phyloP scores from a whole-genome alignment of 1,139 yeast genomes.

The Sugiyamaella xylanicola region DNA sequence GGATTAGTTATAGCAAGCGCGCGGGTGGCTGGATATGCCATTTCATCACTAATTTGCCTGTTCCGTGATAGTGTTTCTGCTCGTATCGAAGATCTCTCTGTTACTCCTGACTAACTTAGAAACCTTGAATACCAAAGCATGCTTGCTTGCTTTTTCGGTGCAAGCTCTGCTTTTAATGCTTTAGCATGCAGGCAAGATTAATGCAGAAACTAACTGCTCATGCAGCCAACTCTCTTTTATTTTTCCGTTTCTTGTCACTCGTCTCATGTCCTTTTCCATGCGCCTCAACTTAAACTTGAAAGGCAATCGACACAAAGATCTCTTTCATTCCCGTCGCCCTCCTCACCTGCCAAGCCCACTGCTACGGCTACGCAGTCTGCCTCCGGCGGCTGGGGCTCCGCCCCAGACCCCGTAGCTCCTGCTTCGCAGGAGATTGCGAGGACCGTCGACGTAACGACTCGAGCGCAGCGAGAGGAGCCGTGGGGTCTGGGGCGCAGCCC shows the following conservation, averaged over 20 bases:
- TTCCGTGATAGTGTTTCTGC: background rate
- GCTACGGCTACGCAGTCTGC: no score
- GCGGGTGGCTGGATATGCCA: no score
- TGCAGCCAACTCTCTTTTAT: background rate
- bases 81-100: background rate
- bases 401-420: background rate
- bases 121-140: no score
- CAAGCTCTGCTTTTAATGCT: no score
- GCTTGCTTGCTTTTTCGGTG: background rate
- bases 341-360: constrained; percentile 1
- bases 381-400: background rate
- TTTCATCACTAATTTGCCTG: no score
- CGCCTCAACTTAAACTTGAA: constrained; percentile 11
- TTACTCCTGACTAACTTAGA: background rate
- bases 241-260: background rate
- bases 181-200: background rate
- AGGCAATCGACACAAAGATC: constrained; percentile 11
- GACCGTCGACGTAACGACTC: no score
- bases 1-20: no score
- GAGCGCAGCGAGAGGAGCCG: no score
- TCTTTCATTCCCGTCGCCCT: background rate
- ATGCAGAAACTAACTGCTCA: background rate
- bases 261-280: background rate
- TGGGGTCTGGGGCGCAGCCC: no score
- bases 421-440: no score